Percentiles rank a stretch among this genome's conserved stretches.
Evolutionary conservation across 768 basidiomycete genomes (phyloP).

Genomic region (Suillus luteus): DNA sequence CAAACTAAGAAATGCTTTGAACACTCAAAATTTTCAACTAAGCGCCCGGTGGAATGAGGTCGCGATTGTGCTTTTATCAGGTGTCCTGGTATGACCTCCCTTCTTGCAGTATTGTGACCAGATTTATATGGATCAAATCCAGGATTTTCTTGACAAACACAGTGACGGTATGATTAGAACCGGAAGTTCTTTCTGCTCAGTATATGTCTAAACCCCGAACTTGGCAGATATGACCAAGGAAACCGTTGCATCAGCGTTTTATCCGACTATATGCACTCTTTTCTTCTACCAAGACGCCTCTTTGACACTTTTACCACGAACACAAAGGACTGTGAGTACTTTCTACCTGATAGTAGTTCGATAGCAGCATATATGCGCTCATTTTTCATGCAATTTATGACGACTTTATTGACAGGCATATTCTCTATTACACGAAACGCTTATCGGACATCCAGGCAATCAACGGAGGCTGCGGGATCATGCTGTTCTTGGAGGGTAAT

Average conservation of each 20-base stretch:
- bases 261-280: constrained; percentile 38
- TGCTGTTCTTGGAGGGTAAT: constrained; percentile 52
- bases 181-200: background rate
- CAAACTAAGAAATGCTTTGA: constrained; percentile 36
- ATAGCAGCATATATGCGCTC: constrained; percentile 33
- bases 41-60: constrained; percentile 46
- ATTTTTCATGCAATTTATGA: constrained; percentile 20
- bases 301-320: constrained; percentile 24
- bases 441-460: constrained; percentile 42
- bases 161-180: constrained; percentile 17
- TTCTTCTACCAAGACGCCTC: constrained; percentile 34
- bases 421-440: constrained; percentile 51
- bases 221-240: constrained; percentile 27
- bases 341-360: background rate
- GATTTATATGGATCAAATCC: constrained; percentile 12
- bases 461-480: constrained; percentile 47
- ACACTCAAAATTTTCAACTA: constrained; percentile 22
- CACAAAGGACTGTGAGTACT: constrained; percentile 2
- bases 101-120: background rate
- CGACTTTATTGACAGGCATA: constrained; percentile 46
- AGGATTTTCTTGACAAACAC: constrained; percentile 29
- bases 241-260: constrained; percentile 30
- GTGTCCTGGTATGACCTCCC: constrained; percentile 44
- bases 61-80: constrained; percentile 51
- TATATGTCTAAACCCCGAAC: background rate